Evolutionary conservation across 2,329 filamentous ascomycete species (phyloP).

Genomic region (Penicillium sp.): DNA sequence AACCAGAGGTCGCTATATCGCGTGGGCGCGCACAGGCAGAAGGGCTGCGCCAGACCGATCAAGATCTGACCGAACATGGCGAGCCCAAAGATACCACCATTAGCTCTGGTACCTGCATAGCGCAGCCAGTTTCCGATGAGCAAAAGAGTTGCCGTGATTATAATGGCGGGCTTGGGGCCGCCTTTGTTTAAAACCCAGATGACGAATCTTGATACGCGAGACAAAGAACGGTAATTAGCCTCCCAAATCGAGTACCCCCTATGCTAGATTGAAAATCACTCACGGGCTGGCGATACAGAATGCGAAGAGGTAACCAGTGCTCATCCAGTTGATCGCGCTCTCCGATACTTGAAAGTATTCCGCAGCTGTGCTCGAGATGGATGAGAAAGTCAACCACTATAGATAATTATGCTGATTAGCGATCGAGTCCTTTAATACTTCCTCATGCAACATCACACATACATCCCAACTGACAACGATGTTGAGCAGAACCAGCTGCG

Average conservation of each 20-base stretch:
- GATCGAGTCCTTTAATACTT: background rate
- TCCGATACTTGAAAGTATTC: constrained; percentile 74
- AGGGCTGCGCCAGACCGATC: constrained; percentile 85
- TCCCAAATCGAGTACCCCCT: background rate
- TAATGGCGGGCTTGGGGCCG: constrained; percentile 76
- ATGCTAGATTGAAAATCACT: constrained; percentile 24
- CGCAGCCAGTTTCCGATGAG: constrained; percentile 89
- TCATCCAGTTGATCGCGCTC: constrained; percentile 87
- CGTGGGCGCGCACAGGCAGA: constrained; percentile 85
- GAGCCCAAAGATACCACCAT: constrained; percentile 66
- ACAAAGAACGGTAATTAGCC: background rate
- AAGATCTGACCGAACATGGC: constrained; percentile 92
- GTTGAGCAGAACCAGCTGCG: constrained; percentile 83
- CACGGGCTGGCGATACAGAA: constrained; percentile 72
- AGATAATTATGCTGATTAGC: background rate
- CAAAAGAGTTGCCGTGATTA: constrained; percentile 70
- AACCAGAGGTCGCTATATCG: constrained; percentile 96
- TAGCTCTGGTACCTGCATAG: constrained; percentile 66
- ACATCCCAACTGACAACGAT: constrained; percentile 95
- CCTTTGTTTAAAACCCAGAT: constrained; percentile 75
- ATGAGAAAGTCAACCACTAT: constrained; percentile 89
- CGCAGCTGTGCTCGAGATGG: constrained; percentile 73
- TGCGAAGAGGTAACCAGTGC: constrained; percentile 81
- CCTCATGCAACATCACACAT: constrained; percentile 40
- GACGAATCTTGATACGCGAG: constrained; percentile 45